A percentile compares a stretch with the other conserved stretches of the same genome.
Conservation (phyloP, 257 asterid genomes). For the Prunella vulgaris region DNA sequence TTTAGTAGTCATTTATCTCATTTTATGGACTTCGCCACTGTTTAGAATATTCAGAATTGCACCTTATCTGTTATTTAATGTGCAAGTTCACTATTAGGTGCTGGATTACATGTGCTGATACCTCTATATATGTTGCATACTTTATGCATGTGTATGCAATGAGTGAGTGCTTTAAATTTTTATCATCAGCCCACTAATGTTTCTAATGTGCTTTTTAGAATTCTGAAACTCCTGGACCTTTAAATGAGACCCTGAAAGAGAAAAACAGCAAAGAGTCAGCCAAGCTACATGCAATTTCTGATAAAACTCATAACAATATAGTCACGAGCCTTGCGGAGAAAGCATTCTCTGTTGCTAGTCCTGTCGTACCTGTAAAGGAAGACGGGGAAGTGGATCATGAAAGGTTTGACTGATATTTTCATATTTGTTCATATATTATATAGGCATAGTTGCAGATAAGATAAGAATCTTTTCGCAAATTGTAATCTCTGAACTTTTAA, state of each 20-base stretch:
- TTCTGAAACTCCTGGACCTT: slow-evolving; percentile 33
- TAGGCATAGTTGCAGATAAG: too few relatives aligned
- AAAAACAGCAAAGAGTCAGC: slow-evolving; percentile 29
- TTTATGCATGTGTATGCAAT: slow-evolving; percentile 10
- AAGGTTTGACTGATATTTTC: slow-evolving; percentile 42
- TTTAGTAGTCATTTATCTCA: background rate
- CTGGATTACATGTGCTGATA: slow-evolving; percentile 11
- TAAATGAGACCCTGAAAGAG: slow-evolving; percentile 36
- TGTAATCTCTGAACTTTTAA: too few relatives aligned
- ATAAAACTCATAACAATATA: slow-evolving; percentile 41
- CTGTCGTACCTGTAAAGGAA: slow-evolving; percentile 82
- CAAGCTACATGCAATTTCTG: slow-evolving; percentile 35
- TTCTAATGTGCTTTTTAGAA: slow-evolving; percentile 42
- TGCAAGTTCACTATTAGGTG: background rate
- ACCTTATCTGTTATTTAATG: background rate
- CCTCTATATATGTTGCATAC: slow-evolving; percentile 2
- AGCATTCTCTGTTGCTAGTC: slow-evolving; percentile 96
- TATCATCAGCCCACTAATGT: background rate
- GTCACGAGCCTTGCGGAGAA: slow-evolving; percentile 90
- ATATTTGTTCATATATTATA: background rate
- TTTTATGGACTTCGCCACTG: slow-evolving; percentile 12
- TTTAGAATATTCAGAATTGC: background rate
- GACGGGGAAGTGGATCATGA: slow-evolving; percentile 92
- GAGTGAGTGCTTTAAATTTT: background rate
- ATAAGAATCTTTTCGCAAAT: too few relatives aligned